These are phyloP conservation scores for Lentinula guzmanii DNA, from an alignment of 768 basidiomycete species.

Conservation along the genomic window DNA sequence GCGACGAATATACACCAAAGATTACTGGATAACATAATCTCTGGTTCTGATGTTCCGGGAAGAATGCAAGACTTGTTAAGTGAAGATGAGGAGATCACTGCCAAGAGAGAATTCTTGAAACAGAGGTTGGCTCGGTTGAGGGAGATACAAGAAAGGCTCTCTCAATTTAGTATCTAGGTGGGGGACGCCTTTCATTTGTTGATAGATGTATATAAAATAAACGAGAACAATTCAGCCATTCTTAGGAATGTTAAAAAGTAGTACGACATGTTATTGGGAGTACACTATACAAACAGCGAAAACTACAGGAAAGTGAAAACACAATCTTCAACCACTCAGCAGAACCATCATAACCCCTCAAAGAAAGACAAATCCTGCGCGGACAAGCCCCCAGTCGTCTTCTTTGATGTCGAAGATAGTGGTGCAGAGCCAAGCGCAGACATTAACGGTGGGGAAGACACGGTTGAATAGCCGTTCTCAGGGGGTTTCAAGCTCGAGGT, in stretches of 20 bases:
- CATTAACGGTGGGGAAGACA: background rate
- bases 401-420: background rate
- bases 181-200: too few species aligned
- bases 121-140: constrained; percentile 18
- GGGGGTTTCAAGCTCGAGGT: background rate
- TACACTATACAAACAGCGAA: background rate
- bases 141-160: constrained; percentile 27
- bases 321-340: background rate
- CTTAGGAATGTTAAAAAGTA: too few species aligned
- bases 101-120: constrained; percentile 23
- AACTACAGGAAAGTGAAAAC: background rate
- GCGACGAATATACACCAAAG: constrained; percentile 25
- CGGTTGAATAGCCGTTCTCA: background rate
- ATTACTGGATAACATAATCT: constrained; percentile 25
- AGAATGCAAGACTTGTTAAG: constrained; percentile 24
- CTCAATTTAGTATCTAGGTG: background rate
- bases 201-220: too few species aligned
- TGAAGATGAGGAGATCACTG: constrained; percentile 32
- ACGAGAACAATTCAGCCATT: too few species aligned
- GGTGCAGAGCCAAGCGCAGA: constrained; percentile 14
- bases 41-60: constrained; percentile 12
- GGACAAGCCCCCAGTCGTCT: constrained; percentile 47
- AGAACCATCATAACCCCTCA: constrained; percentile 49
- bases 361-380: constrained; percentile 88
- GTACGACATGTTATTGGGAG: too few species aligned